Percentiles rank a stretch among this genome's conserved stretches.
These are phyloP conservation scores for Citrullus mucosospermus DNA, from an alignment of 306 rosid species.

Conservation along the genomic window DNA sequence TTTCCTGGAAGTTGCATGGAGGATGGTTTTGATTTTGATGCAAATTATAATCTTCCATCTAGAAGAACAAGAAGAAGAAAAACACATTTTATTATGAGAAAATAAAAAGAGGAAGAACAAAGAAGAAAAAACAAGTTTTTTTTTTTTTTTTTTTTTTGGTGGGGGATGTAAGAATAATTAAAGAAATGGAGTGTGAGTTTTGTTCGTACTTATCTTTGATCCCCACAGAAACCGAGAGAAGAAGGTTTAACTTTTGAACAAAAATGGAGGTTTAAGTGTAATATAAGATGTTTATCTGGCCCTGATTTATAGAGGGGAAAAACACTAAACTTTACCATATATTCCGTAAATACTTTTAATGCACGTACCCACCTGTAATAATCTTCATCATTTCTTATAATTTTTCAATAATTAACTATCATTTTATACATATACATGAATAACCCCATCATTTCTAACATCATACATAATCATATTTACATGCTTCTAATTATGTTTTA, in stretches of 20 bases:
- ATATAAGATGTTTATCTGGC: not conserved
- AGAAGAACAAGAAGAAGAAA: not conserved
- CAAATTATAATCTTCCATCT: not conserved
- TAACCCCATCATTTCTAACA: not conserved
- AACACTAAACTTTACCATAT: slow-evolving; percentile 7
- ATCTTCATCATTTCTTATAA: not conserved
- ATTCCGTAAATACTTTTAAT: not conserved
- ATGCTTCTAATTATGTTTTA: not conserved
- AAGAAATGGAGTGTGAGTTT: not conserved
- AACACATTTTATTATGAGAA: not conserved
- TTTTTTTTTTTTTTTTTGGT: not conserved
- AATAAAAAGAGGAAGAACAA: not conserved
- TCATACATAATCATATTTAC: not conserved
- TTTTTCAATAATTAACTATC: not conserved
- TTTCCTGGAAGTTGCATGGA: not conserved
- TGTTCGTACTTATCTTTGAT: not conserved
- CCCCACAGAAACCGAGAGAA: not conserved
- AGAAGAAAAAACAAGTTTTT: not conserved
- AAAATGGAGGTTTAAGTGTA: not conserved
- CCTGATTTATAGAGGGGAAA: not conserved
- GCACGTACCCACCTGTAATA: not conserved
- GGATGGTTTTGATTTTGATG: not conserved
- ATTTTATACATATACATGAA: not conserved
- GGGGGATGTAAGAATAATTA: not conserved
- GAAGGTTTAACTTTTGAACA: not conserved